Evolutionary conservation across 306 rosid genomes (phyloP).

Genomic region (Malus sieversii): DNA sequence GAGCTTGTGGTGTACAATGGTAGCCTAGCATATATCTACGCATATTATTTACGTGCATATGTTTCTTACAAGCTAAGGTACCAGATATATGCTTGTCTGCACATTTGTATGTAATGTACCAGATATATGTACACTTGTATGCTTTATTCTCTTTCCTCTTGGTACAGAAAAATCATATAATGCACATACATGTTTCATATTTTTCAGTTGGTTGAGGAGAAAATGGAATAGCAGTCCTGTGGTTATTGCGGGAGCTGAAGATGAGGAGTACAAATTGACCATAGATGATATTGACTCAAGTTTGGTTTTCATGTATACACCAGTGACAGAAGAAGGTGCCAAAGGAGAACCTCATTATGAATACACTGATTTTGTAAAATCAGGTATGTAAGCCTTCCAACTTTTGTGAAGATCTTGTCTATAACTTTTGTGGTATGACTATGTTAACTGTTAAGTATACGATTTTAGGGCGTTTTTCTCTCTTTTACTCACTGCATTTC

Average conservation of each 20-base stretch:
- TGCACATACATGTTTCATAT: conserved; percentile 11
- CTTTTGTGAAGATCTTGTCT: background rate
- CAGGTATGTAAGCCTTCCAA: conserved; percentile 42
- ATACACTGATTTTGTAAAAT: conserved; percentile 84
- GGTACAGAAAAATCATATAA: conserved; percentile 11
- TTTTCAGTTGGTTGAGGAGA: conserved; percentile 86
- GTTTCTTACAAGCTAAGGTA: background rate
- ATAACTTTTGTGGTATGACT: background rate
- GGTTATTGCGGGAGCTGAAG: conserved; percentile 92
- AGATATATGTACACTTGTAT: background rate
- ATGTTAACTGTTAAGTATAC: background rate
- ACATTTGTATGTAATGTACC: background rate
- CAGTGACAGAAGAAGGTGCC: conserved; percentile 89
- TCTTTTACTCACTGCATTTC: background rate
- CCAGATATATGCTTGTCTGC: background rate
- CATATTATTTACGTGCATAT: background rate
- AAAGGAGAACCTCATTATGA: conserved; percentile 96
- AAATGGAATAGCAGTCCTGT: conserved; percentile 94
- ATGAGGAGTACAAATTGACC: conserved; percentile 63
- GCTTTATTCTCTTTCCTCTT: conserved; percentile 7
- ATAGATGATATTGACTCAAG: conserved; percentile 89
- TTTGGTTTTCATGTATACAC: conserved; percentile 97
- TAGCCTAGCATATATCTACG: background rate
- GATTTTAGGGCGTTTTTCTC: background rate
- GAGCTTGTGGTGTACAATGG: background rate